A percentile compares a stretch with the other conserved stretches of the same genome.
Conservation (phyloP, 1,139 yeast genomes). For the Suhomyces taliae region DNA sequence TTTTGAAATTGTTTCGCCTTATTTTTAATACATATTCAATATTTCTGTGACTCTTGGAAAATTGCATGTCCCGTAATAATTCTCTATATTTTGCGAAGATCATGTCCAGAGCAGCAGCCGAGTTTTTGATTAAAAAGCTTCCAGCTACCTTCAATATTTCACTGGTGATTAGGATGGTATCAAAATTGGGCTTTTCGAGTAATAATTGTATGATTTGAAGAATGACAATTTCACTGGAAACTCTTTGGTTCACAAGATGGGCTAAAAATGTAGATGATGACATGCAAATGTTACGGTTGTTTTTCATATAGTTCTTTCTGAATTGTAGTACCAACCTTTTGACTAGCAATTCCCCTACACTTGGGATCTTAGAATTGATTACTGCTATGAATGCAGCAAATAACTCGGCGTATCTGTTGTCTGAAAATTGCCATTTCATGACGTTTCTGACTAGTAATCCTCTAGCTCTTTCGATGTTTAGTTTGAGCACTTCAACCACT, state of each 20-base stretch:
- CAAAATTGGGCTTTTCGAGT: slow-evolving; percentile 52
- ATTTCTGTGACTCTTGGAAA: neutral
- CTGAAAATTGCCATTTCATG: slow-evolving; percentile 54
- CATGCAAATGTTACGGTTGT: slow-evolving; percentile 46
- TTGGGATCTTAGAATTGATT: slow-evolving; percentile 68
- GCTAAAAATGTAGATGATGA: slow-evolving; percentile 54
- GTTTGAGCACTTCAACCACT: slow-evolving; percentile 48
- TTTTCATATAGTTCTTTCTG: slow-evolving; percentile 51
- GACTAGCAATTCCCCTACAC: slow-evolving; percentile 60
- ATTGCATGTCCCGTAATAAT: slow-evolving; percentile 41
- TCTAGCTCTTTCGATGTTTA: slow-evolving; percentile 58
- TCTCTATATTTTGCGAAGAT: slow-evolving; percentile 63
- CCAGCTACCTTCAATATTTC: slow-evolving; percentile 29
- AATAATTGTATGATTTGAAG: slow-evolving; percentile 65
- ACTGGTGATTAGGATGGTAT: slow-evolving; percentile 28
- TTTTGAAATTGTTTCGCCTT: slow-evolving; percentile 49
- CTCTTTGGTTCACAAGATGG: slow-evolving; percentile 64
- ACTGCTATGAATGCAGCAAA: slow-evolving; percentile 62
- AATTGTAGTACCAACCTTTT: slow-evolving; percentile 60
- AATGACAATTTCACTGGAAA: slow-evolving; percentile 61
- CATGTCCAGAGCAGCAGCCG: slow-evolving; percentile 37
- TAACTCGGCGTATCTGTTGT: slow-evolving; percentile 42
- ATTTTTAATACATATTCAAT: slow-evolving; percentile 39
- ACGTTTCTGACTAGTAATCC: slow-evolving; percentile 59
- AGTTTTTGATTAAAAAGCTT: slow-evolving; percentile 20